Conservation (phyloP, 345 rosid species). For the Hypericum perforatum region DNA sequence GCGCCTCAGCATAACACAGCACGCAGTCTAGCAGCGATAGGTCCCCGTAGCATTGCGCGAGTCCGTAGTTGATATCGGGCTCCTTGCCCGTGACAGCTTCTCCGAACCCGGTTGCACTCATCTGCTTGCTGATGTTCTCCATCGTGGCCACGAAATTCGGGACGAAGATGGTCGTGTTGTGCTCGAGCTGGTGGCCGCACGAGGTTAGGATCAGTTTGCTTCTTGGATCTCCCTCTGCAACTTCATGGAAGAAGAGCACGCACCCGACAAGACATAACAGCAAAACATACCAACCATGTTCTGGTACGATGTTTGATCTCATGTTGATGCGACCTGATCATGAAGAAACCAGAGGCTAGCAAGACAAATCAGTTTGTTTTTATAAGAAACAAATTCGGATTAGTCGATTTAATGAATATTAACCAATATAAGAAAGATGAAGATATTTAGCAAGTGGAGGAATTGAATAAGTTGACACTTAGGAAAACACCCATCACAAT, state of each 20-base stretch:
- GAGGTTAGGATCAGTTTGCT: slow-evolving; percentile 31
- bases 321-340: no score
- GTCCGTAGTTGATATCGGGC: slow-evolving; percentile 59
- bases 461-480: no score
- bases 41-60: slow-evolving; percentile 85
- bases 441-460: no score
- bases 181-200: slow-evolving; percentile 40
- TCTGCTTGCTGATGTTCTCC: slow-evolving; percentile 70
- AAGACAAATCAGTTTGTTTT: no score
- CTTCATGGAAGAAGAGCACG: slow-evolving; percentile 8
- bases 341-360: no score
- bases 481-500: no score
- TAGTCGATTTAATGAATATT: no score
- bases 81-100: slow-evolving; percentile 57
- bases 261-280: slow-evolving; percentile 13
- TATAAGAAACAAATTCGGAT: no score
- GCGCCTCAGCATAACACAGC: slow-evolving; percentile 82
- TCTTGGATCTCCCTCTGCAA: slow-evolving; percentile 48
- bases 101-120: slow-evolving; percentile 53
- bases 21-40: slow-evolving; percentile 73
- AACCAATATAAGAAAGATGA: no score
- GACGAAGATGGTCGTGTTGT: slow-evolving; percentile 51
- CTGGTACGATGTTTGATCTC: background rate
- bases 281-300: slow-evolving; percentile 1
- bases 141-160: slow-evolving; percentile 68